Evolutionary conservation across 192 early-diverging fungal genomes (phyloP), one percentile per base, ranked within the genome.

Genomic region (Podochytrium sp.): DNA sequence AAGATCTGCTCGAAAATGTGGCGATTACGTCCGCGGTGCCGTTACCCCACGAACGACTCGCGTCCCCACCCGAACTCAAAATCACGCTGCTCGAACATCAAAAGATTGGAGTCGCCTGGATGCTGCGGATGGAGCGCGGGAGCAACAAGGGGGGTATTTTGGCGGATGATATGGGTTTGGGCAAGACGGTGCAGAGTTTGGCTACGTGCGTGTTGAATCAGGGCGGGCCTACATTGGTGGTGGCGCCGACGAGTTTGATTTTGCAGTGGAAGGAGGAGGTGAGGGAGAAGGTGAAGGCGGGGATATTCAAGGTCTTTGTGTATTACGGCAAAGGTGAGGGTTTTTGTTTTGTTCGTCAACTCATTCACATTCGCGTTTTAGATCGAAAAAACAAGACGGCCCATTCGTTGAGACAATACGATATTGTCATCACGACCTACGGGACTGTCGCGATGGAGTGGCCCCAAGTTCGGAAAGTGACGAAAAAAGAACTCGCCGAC

Each of bases 131-230:
- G 63, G 83, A 84, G 56, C 55, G 73, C 16, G 74, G 76, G 3
- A 61, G 32, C 3, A 72, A 72, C 51, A 65, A 67, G 52, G 74
- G 74, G 10, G 69, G 63, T 2, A 84, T 84, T 51, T 57, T 84
- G 1, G 83, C 83, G 6, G 58, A 32, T 16, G 30, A 37, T 35
- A 32, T 32, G 63, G 92, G 90, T 16, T 73, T 90, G 47, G 90
- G 90, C 3, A 92, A 95, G 76, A 94, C 94, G 0, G 71, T 95
- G 1, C 92, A 95, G 73, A 79, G 87, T 2, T 83, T 95, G 53
- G 82, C 91, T 2, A 72, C 89, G 0, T 84, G 92, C 7, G 41
- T 90, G 27, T 66, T 81, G 2, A 93, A 76, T 47, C 79, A 66
- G 38, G 72, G 65, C 42, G 57, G 89, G 47, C 65, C 84, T 0